Conservation (phyloP, 1,139 yeast genomes). For the Geotrichum candidum region DNA sequence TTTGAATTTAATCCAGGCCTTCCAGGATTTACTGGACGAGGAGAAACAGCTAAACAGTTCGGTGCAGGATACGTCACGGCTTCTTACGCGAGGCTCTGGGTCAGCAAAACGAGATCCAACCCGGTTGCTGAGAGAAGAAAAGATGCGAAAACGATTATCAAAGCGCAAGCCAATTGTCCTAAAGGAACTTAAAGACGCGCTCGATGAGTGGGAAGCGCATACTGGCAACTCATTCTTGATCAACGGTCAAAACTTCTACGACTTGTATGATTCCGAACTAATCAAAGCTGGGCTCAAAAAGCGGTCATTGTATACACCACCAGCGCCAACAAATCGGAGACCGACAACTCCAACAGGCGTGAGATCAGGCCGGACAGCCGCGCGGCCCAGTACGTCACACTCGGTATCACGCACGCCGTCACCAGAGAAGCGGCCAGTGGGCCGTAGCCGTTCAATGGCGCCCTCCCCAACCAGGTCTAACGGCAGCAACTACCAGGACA, state of each 20-base stretch:
- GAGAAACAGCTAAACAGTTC: conserved; percentile 60
- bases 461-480: neutral
- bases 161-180: conserved; percentile 63
- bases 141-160: conserved; percentile 57
- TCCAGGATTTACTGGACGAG: conserved; percentile 53
- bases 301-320: conserved; percentile 5
- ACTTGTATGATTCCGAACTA: conserved; percentile 7
- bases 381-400: neutral
- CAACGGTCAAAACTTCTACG: conserved; percentile 8
- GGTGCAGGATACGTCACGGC: conserved; percentile 72
- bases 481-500: neutral
- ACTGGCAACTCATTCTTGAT: conserved; percentile 9
- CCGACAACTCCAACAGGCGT: neutral
- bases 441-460: neutral
- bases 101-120: conserved; percentile 46
- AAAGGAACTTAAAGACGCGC: conserved; percentile 44
- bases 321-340: neutral
- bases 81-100: conserved; percentile 61
- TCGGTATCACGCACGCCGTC: conserved; percentile 2
- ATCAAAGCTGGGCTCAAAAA: conserved; percentile 8
- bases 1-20: conserved; percentile 48
- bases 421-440: neutral
- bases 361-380: neutral
- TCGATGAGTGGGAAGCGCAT: conserved; percentile 39
- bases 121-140: conserved; percentile 74